Evolutionary conservation across 2,329 filamentous ascomycete genomes (phyloP).

Genomic region (Thielaviopsis musarum): DNA sequence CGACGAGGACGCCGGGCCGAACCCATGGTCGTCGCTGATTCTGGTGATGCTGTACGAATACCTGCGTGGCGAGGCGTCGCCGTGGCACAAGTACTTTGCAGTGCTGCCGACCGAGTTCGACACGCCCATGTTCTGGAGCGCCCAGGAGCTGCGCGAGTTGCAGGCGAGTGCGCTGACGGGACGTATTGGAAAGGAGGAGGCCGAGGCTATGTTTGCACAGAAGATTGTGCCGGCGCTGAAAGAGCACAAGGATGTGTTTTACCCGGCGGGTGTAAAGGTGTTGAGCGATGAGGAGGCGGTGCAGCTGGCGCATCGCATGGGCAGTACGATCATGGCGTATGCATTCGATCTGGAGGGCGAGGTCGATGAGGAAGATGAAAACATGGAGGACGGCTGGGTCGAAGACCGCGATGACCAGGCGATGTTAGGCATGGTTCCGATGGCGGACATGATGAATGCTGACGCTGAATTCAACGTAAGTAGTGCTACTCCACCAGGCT

Average conservation of each 20-base stretch:
- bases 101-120: conserved; percentile 58
- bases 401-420: conserved; percentile 41
- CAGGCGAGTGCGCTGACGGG: conserved; percentile 60
- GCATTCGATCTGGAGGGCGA: conserved; percentile 62
- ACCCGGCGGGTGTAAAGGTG: conserved; percentile 19
- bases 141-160: conserved; percentile 50
- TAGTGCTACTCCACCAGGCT: background rate
- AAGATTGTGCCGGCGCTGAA: conserved; percentile 35
- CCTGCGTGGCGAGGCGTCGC: conserved; percentile 39
- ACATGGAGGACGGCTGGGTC: conserved; percentile 46
- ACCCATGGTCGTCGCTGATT: conserved; percentile 46
- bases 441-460: conserved; percentile 81
- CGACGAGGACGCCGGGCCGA: conserved; percentile 21
- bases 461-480: conserved; percentile 64
- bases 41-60: conserved; percentile 67
- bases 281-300: conserved; percentile 30
- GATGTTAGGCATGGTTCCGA: conserved; percentile 72
- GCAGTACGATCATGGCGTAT: conserved; percentile 81
- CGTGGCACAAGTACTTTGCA: conserved; percentile 64
- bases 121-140: conserved; percentile 80
- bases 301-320: conserved; percentile 57
- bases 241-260: conserved; percentile 30
- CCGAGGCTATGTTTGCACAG: conserved; percentile 49
- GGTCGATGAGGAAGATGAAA: conserved; percentile 36
- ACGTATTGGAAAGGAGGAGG: conserved; percentile 59